These are phyloP conservation scores for Kokia cookei DNA, from an alignment of 441 rosid species.

Conservation along the genomic window DNA sequence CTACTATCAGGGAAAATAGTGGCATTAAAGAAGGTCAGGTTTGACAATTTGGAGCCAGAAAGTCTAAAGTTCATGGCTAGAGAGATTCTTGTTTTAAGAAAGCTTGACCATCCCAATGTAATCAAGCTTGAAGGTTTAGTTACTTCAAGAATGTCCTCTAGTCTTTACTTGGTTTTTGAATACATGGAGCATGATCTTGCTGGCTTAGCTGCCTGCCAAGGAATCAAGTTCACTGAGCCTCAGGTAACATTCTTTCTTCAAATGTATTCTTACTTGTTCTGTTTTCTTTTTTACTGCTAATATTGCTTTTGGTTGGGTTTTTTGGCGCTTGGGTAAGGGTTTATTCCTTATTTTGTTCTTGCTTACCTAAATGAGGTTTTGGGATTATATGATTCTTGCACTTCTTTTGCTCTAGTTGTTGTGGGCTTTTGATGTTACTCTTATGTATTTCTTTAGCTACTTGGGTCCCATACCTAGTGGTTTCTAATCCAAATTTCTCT, in stretches of 20 bases:
- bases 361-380: conserved; percentile 13
- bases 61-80: conserved; percentile 93
- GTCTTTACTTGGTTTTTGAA: conserved; percentile 80
- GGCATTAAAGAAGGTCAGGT: conserved; percentile 88
- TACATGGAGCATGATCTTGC: conserved; percentile 92
- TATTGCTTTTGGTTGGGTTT: not conserved
- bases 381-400: conserved; percentile 19
- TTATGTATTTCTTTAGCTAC: conserved; percentile 1
- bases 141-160: conserved; percentile 76
- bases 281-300: not conserved
- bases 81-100: conserved; percentile 70
- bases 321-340: not conserved
- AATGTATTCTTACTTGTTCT: not conserved
- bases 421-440: conserved; percentile 12
- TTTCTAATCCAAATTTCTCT: conserved; percentile 1
- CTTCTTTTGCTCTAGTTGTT: conserved; percentile 11
- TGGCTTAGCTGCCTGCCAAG: conserved; percentile 62
- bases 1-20: conserved; percentile 69
- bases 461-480: conserved; percentile 30
- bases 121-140: conserved; percentile 83
- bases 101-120: conserved; percentile 78
- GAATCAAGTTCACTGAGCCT: conserved; percentile 65
- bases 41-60: conserved; percentile 83
- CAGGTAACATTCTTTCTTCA: conserved; percentile 44
- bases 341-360: conserved; percentile 10